These are phyloP conservation scores for Plasmodium gallinaceum DNA, from an alignment of 169 alveolate genomes.

Conservation along the genomic window DNA sequence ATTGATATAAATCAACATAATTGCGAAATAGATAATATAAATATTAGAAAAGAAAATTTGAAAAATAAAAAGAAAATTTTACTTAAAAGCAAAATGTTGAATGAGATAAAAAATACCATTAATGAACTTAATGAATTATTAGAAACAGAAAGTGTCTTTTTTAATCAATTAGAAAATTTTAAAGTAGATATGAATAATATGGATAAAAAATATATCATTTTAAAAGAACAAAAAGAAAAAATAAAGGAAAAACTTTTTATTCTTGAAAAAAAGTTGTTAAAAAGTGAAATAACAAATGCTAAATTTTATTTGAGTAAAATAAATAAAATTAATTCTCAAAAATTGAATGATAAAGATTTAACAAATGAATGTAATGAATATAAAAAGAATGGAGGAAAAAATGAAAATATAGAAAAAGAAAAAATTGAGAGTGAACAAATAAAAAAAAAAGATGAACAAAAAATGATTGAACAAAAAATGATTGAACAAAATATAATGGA, in stretches of 20 bases:
- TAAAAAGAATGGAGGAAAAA: not conserved
- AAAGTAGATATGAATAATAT: conserved; percentile 27
- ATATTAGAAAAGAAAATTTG: conserved; percentile 52
- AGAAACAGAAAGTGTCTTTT: conserved; percentile 23
- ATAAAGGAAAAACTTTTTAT: conserved; percentile 22
- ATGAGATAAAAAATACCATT: conserved; percentile 39
- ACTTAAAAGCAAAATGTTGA: conserved; percentile 57
- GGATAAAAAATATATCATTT: conserved; percentile 16
- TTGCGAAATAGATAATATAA: conserved; percentile 53
- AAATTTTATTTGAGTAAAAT: not conserved
- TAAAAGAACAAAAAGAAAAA: conserved; percentile 36
- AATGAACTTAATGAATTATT: conserved; percentile 41
- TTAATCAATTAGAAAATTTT: conserved; percentile 27
- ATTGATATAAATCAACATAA: conserved; percentile 46
- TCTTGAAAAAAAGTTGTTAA: conserved; percentile 37
- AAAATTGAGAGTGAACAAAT: not conserved
- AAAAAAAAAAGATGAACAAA: not conserved
- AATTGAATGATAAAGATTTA: not conserved
- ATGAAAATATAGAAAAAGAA: not conserved
- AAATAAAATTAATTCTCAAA: not conserved
- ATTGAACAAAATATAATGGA: too few relatives aligned
- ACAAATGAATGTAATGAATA: not conserved
- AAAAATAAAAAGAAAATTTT: conserved; percentile 48
- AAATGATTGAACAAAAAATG: not conserved
- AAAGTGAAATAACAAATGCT: conserved; percentile 14